Evolutionary conservation across 345 rosid species (phyloP).

Genomic region (Passiflora organensis): DNA sequence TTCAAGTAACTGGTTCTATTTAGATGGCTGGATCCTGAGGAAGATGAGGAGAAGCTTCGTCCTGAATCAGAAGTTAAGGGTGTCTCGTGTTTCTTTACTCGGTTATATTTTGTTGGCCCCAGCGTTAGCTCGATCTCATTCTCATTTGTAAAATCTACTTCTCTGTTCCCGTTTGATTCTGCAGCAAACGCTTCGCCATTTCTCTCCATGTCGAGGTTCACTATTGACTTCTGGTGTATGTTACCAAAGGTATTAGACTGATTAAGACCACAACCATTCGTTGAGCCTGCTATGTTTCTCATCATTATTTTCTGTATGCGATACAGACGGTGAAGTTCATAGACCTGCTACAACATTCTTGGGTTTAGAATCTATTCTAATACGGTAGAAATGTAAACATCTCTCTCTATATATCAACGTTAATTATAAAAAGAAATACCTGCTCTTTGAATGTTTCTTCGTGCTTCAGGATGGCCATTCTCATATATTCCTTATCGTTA

Average conservation of each 20-base stretch:
- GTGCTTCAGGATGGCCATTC: conserved; percentile 86
- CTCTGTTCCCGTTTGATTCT: conserved; percentile 29
- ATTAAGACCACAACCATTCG: conserved; percentile 15
- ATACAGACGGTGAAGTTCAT: conserved; percentile 87
- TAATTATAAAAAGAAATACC: conserved; percentile 28
- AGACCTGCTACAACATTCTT: conserved; percentile 39
- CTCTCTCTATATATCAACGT: neutral
- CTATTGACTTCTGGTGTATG: conserved; percentile 17
- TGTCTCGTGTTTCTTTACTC: conserved; percentile 39
- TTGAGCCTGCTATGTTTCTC: conserved; percentile 38
- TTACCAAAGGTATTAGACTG: conserved; percentile 4
- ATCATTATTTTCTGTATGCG: conserved; percentile 71
- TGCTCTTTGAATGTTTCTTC: conserved; percentile 96
- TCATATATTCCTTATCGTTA: conserved; percentile 79
- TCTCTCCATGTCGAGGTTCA: conserved; percentile 31
- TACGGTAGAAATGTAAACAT: neutral
- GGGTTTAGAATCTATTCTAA: neutral
- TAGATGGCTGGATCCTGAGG: conserved; percentile 59
- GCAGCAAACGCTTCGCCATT: conserved; percentile 23
- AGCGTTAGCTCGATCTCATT: conserved; percentile 81
- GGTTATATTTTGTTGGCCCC: conserved; percentile 50
- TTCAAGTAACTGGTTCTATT: conserved; percentile 25
- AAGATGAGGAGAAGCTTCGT: conserved; percentile 68
- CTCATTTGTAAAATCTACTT: conserved; percentile 54
- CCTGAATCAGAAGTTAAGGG: conserved; percentile 47